Conservation (phyloP, 2,329 filamentous ascomycete species). For the Epichloe sibirici region DNA sequence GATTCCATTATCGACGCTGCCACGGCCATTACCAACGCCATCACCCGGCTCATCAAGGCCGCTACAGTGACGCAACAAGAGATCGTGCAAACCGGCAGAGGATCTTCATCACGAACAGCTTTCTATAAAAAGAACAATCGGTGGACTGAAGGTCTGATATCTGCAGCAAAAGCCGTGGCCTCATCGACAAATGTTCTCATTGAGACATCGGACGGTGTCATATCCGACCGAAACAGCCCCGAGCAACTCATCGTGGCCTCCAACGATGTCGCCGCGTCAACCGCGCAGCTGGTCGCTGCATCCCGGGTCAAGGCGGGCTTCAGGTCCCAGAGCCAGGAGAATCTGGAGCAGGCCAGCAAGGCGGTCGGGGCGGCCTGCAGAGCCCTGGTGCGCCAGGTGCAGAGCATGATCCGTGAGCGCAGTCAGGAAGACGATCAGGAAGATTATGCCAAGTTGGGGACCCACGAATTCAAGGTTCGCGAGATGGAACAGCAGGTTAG, state of each 20-base stretch:
- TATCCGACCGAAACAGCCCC: slow-evolving; percentile 81
- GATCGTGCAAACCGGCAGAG: slow-evolving; percentile 87
- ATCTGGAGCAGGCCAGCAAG: slow-evolving; percentile 81
- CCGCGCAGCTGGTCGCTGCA: slow-evolving; percentile 90
- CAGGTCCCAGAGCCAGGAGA: slow-evolving; percentile 94
- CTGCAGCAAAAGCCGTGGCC: slow-evolving; percentile 91
- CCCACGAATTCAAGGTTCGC: slow-evolving; percentile 94
- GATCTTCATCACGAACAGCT: slow-evolving; percentile 73
- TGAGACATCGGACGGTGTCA: slow-evolving; percentile 92
- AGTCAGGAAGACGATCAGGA: slow-evolving; percentile 70
- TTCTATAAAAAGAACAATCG: slow-evolving; percentile 99
- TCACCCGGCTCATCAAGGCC: slow-evolving; percentile 87
- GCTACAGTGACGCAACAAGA: slow-evolving; percentile 89
- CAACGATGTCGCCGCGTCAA: slow-evolving; percentile 92
- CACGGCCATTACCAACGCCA: slow-evolving; percentile 84
- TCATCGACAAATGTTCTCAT: slow-evolving; percentile 90
- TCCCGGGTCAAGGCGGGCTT: slow-evolving; percentile 94
- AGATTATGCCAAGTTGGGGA: slow-evolving; percentile 78
- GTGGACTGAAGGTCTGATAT: slow-evolving; percentile 97
- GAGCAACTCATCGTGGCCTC: slow-evolving; percentile 97
- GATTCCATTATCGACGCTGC: slow-evolving; percentile 91
- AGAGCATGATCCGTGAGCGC: slow-evolving; percentile 83
- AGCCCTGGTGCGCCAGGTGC: slow-evolving; percentile 80
- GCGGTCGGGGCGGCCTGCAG: slow-evolving; percentile 84
- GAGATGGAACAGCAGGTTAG: slow-evolving; percentile 99